Conservation (phyloP, 345 rosid species). For the Abelmoschus esculentus region DNA sequence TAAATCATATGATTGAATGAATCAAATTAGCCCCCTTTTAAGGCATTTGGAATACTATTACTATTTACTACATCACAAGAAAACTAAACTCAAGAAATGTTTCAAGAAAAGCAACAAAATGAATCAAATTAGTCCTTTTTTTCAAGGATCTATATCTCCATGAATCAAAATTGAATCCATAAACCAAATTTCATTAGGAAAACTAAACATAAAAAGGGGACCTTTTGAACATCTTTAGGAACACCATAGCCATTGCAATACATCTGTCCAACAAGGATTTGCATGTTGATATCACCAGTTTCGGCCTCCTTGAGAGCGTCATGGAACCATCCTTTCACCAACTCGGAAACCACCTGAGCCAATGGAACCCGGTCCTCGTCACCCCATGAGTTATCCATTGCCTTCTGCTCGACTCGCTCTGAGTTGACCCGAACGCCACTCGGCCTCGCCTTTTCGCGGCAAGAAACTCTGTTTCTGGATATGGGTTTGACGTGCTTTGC, state of each 20-base stretch:
- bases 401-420: constrained; percentile 28
- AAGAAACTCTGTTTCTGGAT: constrained; percentile 23
- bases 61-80: background rate
- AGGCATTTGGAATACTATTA: background rate
- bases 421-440: constrained; percentile 22
- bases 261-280: constrained; percentile 87
- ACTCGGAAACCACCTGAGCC: constrained; percentile 64
- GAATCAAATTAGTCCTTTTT: background rate
- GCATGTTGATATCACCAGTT: constrained; percentile 68
- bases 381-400: constrained; percentile 27
- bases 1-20: too few species aligned
- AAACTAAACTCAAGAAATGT: background rate
- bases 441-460: constrained; percentile 16
- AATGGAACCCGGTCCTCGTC: constrained; percentile 45
- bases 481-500: constrained; percentile 25
- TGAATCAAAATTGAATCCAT: background rate
- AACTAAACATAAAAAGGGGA: constrained; percentile 3
- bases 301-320: constrained; percentile 73
- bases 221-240: constrained; percentile 67
- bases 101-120: background rate
- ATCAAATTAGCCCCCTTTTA: background rate
- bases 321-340: constrained; percentile 67
- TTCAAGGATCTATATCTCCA: too few species aligned
- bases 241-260: constrained; percentile 37
- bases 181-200: background rate